phyloP scores from a whole-genome alignment of 805 yeast species.

The Saturnispora dispora region DNA sequence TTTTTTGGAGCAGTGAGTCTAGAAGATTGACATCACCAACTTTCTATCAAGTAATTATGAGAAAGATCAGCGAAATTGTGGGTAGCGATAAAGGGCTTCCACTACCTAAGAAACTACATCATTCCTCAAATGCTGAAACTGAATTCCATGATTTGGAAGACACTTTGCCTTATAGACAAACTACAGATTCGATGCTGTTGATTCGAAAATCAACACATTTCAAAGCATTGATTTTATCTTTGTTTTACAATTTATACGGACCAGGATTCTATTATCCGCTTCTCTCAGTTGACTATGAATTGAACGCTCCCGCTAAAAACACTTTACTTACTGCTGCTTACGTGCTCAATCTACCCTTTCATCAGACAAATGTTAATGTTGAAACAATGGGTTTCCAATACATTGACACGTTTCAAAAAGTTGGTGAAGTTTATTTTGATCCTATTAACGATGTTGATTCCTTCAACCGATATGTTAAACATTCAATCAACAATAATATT shows the following conservation, averaged over 20 bases:
- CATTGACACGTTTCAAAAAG: conserved; percentile 32
- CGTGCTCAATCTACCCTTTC: conserved; percentile 32
- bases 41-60: conserved; percentile 54
- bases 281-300: conserved; percentile 25
- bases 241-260: conserved; percentile 43
- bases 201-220: conserved; percentile 41
- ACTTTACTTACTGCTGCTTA: conserved; percentile 44
- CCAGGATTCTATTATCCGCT: conserved; percentile 33
- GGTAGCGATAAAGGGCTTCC: conserved; percentile 26
- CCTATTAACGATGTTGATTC: conserved; percentile 35
- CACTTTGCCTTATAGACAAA: conserved; percentile 40
- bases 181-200: conserved; percentile 43
- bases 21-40: conserved; percentile 64
- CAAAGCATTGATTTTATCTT: conserved; percentile 36
- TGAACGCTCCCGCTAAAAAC: conserved; percentile 42
- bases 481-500: conserved; percentile 15
- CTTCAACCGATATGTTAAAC: conserved; percentile 17
- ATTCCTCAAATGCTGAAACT: conserved; percentile 7
- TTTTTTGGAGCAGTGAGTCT: conserved; percentile 82
- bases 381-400: conserved; percentile 41
- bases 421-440: conserved; percentile 47
- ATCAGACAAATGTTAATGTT: conserved; percentile 38
- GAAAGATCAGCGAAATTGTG: conserved; percentile 28
- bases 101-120: conserved; percentile 14
- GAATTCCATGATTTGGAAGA: conserved; percentile 30